A percentile compares a stretch with the other conserved stretches of the same genome.
phyloP scores from a whole-genome alignment of 768 basidiomycete genomes.

The Sporobolomyces pararoseus region DNA sequence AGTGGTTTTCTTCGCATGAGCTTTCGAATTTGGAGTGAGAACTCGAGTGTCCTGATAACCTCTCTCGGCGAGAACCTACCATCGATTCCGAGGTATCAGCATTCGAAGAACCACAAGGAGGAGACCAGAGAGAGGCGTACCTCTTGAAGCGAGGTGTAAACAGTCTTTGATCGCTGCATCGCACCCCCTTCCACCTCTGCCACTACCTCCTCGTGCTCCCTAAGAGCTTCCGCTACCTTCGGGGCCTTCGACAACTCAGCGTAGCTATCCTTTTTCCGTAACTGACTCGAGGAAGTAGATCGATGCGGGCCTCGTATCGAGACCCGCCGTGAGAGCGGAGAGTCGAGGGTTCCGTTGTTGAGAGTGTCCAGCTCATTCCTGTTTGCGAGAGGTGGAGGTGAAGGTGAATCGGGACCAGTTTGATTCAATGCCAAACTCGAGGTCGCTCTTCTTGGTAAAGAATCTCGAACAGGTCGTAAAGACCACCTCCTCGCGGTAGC shows the following conservation, averaged over 20 bases:
- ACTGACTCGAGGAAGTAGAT: background rate
- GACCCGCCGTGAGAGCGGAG: background rate
- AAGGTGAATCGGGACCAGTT: background rate
- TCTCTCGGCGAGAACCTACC: conserved; percentile 11
- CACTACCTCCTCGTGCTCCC: no score
- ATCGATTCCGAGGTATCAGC: no score
- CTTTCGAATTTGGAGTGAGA: conserved; percentile 16
- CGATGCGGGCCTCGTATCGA: background rate
- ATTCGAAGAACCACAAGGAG: no score
- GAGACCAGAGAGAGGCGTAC: background rate
- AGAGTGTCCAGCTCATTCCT: no score
- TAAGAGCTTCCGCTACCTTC: no score
- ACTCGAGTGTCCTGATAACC: conserved; percentile 29
- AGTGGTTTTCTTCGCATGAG: background rate
- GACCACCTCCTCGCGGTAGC: background rate
- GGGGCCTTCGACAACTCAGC: background rate
- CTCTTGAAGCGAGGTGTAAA: conserved; percentile 21
- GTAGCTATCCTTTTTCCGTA: background rate
- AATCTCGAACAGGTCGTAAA: background rate
- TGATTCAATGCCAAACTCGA: background rate
- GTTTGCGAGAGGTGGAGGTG: background rate
- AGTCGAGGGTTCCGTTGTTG: background rate
- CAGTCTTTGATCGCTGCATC: background rate
- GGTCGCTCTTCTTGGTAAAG: background rate
- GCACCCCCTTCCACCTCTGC: background rate